phyloP scores from a whole-genome alignment of 345 rosid species.

The Hirschfeldia incana region DNA sequence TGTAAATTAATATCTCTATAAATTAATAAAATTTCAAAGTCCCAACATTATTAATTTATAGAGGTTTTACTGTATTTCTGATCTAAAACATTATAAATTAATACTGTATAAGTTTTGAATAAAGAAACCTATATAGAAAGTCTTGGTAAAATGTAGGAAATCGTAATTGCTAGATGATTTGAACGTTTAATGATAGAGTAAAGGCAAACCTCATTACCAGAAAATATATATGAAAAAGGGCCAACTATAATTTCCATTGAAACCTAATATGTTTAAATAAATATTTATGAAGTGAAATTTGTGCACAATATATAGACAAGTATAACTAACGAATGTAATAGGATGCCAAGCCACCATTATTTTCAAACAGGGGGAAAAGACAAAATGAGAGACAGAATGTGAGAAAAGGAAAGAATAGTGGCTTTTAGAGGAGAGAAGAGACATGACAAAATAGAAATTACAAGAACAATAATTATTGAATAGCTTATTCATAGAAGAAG shows the following conservation, averaged over 20 bases:
- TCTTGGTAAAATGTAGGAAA: not conserved
- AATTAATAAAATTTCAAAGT: too few species aligned
- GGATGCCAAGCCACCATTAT: not conserved
- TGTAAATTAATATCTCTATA: too few species aligned
- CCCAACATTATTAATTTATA: too few species aligned
- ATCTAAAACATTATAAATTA: not conserved
- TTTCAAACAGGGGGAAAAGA: not conserved
- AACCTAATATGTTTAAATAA: not conserved
- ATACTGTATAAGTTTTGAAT: not conserved
- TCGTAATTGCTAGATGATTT: not conserved
- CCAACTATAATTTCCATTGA: not conserved
- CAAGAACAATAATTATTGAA: slow-evolving; percentile 1
- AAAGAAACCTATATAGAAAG: not conserved
- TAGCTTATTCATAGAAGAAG: slow-evolving; percentile 38
- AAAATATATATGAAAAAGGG: not conserved
- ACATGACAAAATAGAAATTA: slow-evolving; percentile 15
- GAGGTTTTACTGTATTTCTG: not conserved
- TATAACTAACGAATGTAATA: not conserved
- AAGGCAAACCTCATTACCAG: not conserved
- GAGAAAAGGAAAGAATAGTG: slow-evolving; percentile 39
- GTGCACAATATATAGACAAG: not conserved
- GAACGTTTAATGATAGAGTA: not conserved
- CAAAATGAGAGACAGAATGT: not conserved
- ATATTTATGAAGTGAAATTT: not conserved
- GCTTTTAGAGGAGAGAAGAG: slow-evolving; percentile 36